These are phyloP conservation scores for Rasamsonia emersonii DNA, from an alignment of 2,329 filamentous ascomycete genomes.

Conservation along the genomic window DNA sequence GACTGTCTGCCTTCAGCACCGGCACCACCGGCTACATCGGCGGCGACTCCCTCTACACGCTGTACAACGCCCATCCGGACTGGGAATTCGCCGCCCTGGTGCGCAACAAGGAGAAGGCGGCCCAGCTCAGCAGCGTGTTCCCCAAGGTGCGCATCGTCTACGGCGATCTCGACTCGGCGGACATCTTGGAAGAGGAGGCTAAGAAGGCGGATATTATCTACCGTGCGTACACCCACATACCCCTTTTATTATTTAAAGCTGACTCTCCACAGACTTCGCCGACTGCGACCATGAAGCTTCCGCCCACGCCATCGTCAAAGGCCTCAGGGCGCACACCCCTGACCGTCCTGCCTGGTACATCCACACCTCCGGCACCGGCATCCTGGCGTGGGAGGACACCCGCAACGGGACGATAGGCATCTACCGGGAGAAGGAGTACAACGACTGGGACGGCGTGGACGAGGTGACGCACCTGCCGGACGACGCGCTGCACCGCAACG, in stretches of 20 bases:
- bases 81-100: constrained; percentile 39
- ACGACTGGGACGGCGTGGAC: constrained; percentile 37
- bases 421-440: constrained; percentile 34
- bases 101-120: constrained; percentile 36
- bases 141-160: constrained; percentile 34
- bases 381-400: constrained; percentile 35
- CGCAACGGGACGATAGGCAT: constrained; percentile 31
- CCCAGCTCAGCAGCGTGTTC: constrained; percentile 29
- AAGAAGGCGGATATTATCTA: constrained; percentile 41
- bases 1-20: constrained; percentile 35
- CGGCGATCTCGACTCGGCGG: constrained; percentile 34
- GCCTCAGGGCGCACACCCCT: constrained; percentile 25
- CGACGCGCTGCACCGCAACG: constrained; percentile 31
- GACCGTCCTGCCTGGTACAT: constrained; percentile 33
- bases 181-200: constrained; percentile 35
- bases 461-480: constrained; percentile 34
- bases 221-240: constrained; percentile 21
- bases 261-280: constrained; percentile 25
- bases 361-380: constrained; percentile 38
- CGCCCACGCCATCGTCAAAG: constrained; percentile 33
- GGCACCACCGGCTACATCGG: constrained; percentile 48
- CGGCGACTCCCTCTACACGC: constrained; percentile 41
- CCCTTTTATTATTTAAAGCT: background rate
- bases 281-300: constrained; percentile 37
- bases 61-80: constrained; percentile 39